A percentile compares a stretch with the other conserved stretches of the same genome.
Conservation (phyloP, 768 basidiomycete genomes). For the Leccinum obscurum region DNA sequence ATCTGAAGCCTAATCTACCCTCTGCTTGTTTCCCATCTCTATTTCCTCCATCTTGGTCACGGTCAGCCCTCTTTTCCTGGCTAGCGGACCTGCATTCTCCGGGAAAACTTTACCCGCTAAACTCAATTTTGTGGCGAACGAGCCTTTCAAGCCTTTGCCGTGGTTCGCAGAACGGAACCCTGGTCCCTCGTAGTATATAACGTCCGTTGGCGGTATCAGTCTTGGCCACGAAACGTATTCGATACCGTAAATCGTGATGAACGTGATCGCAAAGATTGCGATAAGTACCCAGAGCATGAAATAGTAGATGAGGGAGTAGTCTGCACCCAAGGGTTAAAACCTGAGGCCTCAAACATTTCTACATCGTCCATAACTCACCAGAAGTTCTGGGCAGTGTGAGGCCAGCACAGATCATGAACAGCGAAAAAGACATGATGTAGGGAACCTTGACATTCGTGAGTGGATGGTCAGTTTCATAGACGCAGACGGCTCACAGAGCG, state of each 20-base stretch:
- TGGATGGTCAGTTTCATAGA: neutral
- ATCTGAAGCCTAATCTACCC: conserved; percentile 53
- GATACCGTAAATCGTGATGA: conserved; percentile 84
- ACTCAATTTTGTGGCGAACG: conserved; percentile 34
- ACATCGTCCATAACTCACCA: conserved; percentile 49
- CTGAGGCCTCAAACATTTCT: neutral
- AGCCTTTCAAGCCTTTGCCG: conserved; percentile 67
- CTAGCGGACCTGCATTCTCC: conserved; percentile 37
- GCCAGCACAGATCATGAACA: conserved; percentile 88
- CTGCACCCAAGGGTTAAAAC: conserved; percentile 39
- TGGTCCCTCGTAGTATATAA: conserved; percentile 86
- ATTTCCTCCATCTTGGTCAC: conserved; percentile 59
- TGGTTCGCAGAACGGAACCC: conserved; percentile 77
- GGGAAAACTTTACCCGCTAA: conserved; percentile 39
- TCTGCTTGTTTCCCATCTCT: conserved; percentile 81
- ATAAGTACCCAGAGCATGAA: conserved; percentile 78
- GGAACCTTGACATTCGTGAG: conserved; percentile 64
- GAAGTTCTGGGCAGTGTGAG: conserved; percentile 85
- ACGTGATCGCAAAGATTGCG: conserved; percentile 58
- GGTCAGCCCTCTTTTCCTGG: conserved; percentile 37
- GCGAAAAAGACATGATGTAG: conserved; percentile 71
- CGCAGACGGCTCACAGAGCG: conserved; percentile 65
- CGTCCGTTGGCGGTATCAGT: conserved; percentile 72
- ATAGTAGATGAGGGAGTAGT: conserved; percentile 84
- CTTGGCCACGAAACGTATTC: conserved; percentile 96